Conservation (phyloP, 1,284 basidiomycete species). For the Ceratobasidium sp. region DNA sequence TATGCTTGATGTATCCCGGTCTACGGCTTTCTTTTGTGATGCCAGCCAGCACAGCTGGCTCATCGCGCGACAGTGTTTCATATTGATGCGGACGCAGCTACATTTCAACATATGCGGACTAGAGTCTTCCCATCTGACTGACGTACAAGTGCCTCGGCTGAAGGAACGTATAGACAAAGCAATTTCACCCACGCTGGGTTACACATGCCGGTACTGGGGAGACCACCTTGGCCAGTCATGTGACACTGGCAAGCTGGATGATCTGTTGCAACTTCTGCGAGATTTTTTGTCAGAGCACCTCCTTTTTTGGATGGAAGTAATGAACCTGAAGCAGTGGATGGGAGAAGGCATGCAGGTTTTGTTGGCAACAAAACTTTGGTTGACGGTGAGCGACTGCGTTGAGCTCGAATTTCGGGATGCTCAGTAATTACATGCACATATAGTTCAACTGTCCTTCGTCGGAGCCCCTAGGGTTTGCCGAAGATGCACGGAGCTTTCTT, state of each 20-base stretch:
- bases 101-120: slow-evolving; percentile 11
- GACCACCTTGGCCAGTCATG: slow-evolving; percentile 15
- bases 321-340: too few species aligned
- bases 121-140: background rate
- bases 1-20: background rate
- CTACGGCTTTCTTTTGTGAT: background rate
- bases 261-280: background rate
- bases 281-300: slow-evolving; percentile 8
- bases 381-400: background rate
- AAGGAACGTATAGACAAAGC: background rate
- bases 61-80: too few species aligned
- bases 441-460: too few species aligned
- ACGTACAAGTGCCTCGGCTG: too few species aligned
- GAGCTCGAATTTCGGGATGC: background rate
- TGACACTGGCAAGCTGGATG: background rate
- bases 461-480: too few species aligned
- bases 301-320: slow-evolving; percentile 25
- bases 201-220: too few species aligned
- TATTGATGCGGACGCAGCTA: too few species aligned
- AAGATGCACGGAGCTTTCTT: too few species aligned
- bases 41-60: background rate
- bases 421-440: too few species aligned
- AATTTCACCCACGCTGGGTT: background rate
- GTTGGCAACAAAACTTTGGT: background rate
- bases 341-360: background rate